These are phyloP conservation scores for Aspergillus affinis DNA, from an alignment of 495 filamentous ascomycete species.

Conservation along the genomic window DNA sequence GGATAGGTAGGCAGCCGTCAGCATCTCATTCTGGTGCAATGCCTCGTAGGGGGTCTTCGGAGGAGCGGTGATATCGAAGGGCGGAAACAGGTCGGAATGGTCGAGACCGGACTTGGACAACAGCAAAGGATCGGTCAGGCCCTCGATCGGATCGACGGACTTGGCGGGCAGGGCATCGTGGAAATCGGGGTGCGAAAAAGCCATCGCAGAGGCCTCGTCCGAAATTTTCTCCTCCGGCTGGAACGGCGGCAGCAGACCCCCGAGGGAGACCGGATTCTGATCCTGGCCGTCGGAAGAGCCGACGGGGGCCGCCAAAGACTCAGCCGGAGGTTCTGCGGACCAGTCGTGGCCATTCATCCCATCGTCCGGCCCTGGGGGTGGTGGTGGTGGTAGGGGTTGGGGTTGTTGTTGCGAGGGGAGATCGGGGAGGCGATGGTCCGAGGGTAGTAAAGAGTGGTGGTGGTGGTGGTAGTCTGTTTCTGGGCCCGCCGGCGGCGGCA, in stretches of 20 bases:
- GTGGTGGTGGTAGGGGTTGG: background rate
- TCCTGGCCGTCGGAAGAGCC: conserved; percentile 15
- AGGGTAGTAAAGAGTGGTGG: background rate
- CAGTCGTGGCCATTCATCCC: conserved; percentile 16
- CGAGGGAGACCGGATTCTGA: conserved; percentile 11
- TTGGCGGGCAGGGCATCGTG: conserved; percentile 7
- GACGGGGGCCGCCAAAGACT: conserved; percentile 10
- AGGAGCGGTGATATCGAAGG: conserved; percentile 37
- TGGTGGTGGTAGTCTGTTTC: conserved; percentile 4
- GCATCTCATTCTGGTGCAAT: conserved; percentile 43
- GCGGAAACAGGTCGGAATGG: conserved; percentile 37
- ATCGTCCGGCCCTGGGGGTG: conserved; percentile 7
- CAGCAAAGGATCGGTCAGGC: conserved; percentile 37
- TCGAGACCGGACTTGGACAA: conserved; percentile 35
- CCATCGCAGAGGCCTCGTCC: conserved; percentile 11
- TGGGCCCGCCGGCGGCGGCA: conserved; percentile 6
- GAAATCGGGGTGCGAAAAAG: conserved; percentile 14
- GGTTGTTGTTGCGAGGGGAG: background rate
- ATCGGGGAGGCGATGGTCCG: background rate
- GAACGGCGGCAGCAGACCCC: conserved; percentile 8
- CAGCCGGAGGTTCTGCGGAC: conserved; percentile 11
- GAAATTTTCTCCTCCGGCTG: conserved; percentile 15
- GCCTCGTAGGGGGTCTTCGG: conserved; percentile 40
- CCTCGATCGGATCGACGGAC: conserved; percentile 27
- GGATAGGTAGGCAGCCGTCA: conserved; percentile 43